Evolutionary conservation across 352 stramenopile species (phyloP).

Genomic region (Phytophthora cryptogea): DNA sequence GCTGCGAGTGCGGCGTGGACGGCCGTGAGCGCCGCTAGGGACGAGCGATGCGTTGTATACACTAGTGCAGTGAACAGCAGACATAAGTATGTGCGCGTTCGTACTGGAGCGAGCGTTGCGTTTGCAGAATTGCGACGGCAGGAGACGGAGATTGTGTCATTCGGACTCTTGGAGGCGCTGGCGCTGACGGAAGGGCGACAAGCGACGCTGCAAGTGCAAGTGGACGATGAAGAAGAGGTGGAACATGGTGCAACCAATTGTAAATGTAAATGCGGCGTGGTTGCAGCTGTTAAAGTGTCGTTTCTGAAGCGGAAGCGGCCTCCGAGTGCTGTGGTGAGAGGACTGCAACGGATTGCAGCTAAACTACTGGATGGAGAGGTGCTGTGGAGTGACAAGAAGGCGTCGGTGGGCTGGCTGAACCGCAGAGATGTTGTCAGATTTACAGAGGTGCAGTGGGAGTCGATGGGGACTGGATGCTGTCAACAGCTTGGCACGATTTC

Average conservation of each 20-base stretch:
- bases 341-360: constrained; percentile 37
- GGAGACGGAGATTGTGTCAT: constrained; percentile 26
- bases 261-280: constrained; percentile 31
- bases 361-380: constrained; percentile 47
- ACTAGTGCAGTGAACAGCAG: constrained; percentile 1
- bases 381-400: constrained; percentile 42
- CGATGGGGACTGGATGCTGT: constrained; percentile 44
- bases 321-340: constrained; percentile 40
- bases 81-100: constrained; percentile 28
- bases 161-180: constrained; percentile 39
- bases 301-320: constrained; percentile 45
- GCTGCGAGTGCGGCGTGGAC: constrained; percentile 1
- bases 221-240: constrained; percentile 5
- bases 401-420: constrained; percentile 58
- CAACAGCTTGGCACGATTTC: constrained; percentile 32
- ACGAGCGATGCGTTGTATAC: constrained; percentile 41
- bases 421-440: constrained; percentile 39
- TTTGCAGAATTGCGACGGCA: constrained; percentile 34
- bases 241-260: constrained; percentile 4
- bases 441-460: constrained; percentile 27
- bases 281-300: constrained; percentile 36
- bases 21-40: constrained; percentile 4
- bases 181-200: constrained; percentile 6
- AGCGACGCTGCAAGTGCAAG: constrained; percentile 6
- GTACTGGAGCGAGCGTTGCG: constrained; percentile 3